Percentiles rank a stretch among this genome's conserved stretches.
phyloP scores from a whole-genome alignment of 2,329 filamentous ascomycete species.

The Scleromitrula shiraiana region DNA sequence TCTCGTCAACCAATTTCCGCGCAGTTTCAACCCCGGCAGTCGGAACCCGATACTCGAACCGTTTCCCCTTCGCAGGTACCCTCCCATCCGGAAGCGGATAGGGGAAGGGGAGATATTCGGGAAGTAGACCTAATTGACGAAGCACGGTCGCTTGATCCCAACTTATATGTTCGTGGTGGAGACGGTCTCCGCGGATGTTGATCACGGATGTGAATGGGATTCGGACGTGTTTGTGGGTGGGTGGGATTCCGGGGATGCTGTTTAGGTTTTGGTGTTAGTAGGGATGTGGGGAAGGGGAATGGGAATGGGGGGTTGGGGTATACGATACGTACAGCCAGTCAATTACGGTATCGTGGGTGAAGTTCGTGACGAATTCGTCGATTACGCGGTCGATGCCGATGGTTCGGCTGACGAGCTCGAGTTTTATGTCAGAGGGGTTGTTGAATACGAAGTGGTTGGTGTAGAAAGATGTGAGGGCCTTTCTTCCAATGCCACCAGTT shows the following conservation, averaged over 20 bases:
- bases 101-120: slow-evolving; percentile 33
- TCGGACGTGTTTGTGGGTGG: slow-evolving; percentile 44
- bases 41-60: slow-evolving; percentile 52
- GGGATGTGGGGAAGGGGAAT: too few relatives aligned
- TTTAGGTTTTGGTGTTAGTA: not conserved
- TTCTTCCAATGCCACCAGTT: slow-evolving; percentile 60
- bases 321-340: slow-evolving; percentile 62
- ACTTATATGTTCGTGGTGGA: slow-evolving; percentile 63
- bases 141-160: slow-evolving; percentile 62
- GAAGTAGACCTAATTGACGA: slow-evolving; percentile 51
- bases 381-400: slow-evolving; percentile 64
- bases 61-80: slow-evolving; percentile 29
- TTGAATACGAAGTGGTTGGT: slow-evolving; percentile 65
- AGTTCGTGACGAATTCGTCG: slow-evolving; percentile 60
- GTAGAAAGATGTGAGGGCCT: slow-evolving; percentile 59
- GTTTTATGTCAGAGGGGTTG: slow-evolving; percentile 57
- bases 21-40: slow-evolving; percentile 48
- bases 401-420: slow-evolving; percentile 65
- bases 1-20: slow-evolving; percentile 41
- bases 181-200: slow-evolving; percentile 57
- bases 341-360: slow-evolving; percentile 54
- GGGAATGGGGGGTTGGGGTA: too few relatives aligned
- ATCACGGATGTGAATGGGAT: slow-evolving; percentile 59
- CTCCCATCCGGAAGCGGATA: slow-evolving; percentile 36
- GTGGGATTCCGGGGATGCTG: slow-evolving; percentile 50